A percentile compares a stretch with the other conserved stretches of the same genome.
These are phyloP conservation scores for Penicillium cinerascens DNA, from an alignment of 495 filamentous ascomycete genomes.

Conservation along the genomic window DNA sequence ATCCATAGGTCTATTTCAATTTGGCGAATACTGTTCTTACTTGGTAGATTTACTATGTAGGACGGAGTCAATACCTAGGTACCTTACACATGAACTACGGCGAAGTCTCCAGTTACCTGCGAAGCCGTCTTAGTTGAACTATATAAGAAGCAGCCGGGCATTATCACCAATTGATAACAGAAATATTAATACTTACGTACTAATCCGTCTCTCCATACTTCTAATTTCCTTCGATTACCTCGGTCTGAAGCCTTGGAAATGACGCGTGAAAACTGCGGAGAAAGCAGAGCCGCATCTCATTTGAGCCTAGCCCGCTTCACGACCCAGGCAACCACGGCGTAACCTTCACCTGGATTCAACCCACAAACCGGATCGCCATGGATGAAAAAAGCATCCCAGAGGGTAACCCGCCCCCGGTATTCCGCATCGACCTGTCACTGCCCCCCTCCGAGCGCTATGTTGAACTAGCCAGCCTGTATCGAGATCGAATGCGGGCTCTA, in stretches of 20 bases:
- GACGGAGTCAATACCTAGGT: background rate
- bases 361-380: background rate
- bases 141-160: background rate
- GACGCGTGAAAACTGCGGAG: background rate
- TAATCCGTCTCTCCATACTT: too few species aligned
- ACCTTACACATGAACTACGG: background rate
- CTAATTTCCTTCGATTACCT: too few species aligned
- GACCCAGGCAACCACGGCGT: background rate
- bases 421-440: conserved; percentile 57
- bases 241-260: background rate
- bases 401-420: conserved; percentile 30
- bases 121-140: background rate
- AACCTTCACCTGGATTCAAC: background rate
- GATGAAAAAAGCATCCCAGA: background rate
- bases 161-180: background rate
- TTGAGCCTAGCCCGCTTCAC: background rate
- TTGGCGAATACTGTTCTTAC: too few species aligned
- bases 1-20: background rate
- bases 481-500: conserved; percentile 36
- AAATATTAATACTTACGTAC: too few species aligned
- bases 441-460: conserved; percentile 55
- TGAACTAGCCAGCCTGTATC: conserved; percentile 43
- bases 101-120: background rate
- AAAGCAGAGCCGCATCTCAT: background rate
- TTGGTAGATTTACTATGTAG: too few species aligned